phyloP scores from a whole-genome alignment of 352 stramenopile species.

The Phytopythium vexans region DNA sequence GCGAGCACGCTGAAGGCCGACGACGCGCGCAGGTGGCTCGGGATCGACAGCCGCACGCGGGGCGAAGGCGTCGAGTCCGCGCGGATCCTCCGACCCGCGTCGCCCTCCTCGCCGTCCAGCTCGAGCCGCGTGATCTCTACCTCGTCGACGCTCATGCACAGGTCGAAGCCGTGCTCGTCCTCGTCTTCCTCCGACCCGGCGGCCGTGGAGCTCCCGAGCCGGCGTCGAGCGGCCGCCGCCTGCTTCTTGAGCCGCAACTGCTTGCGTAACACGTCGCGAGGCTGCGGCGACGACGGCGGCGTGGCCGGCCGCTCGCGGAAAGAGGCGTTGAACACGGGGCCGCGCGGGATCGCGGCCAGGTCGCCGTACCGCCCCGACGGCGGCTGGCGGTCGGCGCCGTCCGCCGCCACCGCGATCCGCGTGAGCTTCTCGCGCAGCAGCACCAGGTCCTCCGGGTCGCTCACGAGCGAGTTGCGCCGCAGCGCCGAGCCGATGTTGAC shows the following conservation, averaged over 20 bases:
- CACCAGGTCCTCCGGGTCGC: slow-evolving; percentile 59
- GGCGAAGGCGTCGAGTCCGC: slow-evolving; percentile 11
- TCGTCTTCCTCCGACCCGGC: slow-evolving; percentile 14
- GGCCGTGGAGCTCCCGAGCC: slow-evolving; percentile 7
- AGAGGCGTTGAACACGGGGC: slow-evolving; percentile 46
- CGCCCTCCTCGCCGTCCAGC: slow-evolving; percentile 19
- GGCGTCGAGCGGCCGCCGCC: slow-evolving; percentile 2
- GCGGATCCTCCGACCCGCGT: slow-evolving; percentile 15
- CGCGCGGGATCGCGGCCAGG: slow-evolving; percentile 18
- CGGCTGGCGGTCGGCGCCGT: slow-evolving; percentile 4
- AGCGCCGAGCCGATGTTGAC: slow-evolving; percentile 33
- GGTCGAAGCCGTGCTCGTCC: slow-evolving; percentile 4
- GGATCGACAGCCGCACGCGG: slow-evolving; percentile 44
- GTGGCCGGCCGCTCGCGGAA: slow-evolving; percentile 51
- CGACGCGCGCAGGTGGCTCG: slow-evolving; percentile 42
- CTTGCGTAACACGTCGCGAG: slow-evolving; percentile 65
- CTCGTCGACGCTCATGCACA: slow-evolving; percentile 51
- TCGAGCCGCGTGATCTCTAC: slow-evolving; percentile 53
- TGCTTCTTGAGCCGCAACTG: slow-evolving; percentile 61
- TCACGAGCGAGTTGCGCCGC: slow-evolving; percentile 58
- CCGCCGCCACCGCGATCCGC: slow-evolving; percentile 47
- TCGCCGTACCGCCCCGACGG: no score
- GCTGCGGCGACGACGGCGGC: slow-evolving; percentile 76
- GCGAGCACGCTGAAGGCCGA: slow-evolving; percentile 60
- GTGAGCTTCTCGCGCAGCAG: slow-evolving; percentile 74